A percentile compares a stretch with the other conserved stretches of the same genome.
Evolutionary conservation across 805 yeast species (phyloP).

Genomic region (Saccharomycopsis vini): DNA sequence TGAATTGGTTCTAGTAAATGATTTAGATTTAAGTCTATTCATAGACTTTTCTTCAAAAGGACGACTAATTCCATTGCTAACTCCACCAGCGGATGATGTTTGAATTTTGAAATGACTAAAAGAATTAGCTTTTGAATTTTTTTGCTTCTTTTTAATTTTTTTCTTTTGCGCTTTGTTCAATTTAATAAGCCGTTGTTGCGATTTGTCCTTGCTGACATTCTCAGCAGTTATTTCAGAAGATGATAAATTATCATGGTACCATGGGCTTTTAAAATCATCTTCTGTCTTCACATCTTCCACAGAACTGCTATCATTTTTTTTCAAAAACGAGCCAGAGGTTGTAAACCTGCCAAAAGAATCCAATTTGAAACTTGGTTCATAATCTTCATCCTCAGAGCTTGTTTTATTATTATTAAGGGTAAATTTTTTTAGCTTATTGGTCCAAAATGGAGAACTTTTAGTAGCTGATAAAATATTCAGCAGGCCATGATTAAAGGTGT

Average conservation of each 20-base stretch:
- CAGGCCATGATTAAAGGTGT: not conserved
- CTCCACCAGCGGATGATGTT: not conserved
- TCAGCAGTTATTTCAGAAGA: not conserved
- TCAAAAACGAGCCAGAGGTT: not conserved
- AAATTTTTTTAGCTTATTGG: too few relatives aligned
- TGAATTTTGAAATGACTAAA: not conserved
- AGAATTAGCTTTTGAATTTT: not conserved
- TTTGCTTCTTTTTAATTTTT: too few relatives aligned
- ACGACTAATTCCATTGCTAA: not conserved
- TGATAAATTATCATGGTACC: not conserved
- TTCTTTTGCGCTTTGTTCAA: too few relatives aligned
- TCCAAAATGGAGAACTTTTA: constrained; percentile 2
- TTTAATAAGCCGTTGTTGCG: too few relatives aligned
- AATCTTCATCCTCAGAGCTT: not conserved
- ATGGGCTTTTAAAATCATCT: not conserved
- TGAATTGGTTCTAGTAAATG: constrained; percentile 13
- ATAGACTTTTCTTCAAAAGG: not conserved
- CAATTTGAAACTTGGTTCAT: constrained; percentile 13
- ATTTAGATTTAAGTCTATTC: not conserved
- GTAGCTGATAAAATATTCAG: not conserved
- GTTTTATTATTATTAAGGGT: not conserved
- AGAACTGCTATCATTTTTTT: not conserved
- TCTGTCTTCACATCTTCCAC: constrained; percentile 1
- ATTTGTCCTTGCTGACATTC: not conserved
- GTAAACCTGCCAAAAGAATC: constrained; percentile 17